Percentiles rank a stretch among this genome's conserved stretches.
These are phyloP conservation scores for Lactarius akahatsu DNA, from an alignment of 768 basidiomycete genomes.

Conservation along the genomic window DNA sequence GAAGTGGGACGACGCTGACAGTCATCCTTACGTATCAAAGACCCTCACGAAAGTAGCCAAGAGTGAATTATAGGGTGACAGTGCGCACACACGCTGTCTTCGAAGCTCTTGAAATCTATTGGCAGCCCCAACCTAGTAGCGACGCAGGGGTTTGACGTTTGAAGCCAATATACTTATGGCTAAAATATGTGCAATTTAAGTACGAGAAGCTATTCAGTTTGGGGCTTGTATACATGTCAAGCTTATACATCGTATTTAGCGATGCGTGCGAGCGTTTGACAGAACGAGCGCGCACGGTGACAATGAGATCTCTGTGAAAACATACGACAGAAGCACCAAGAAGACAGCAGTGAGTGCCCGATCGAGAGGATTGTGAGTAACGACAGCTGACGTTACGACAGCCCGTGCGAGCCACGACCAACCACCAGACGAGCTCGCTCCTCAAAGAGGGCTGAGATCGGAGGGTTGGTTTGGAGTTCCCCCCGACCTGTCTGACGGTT, in stretches of 20 bases:
- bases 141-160: background rate
- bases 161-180: background rate
- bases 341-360: background rate
- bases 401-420: background rate
- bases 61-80: conserved; percentile 1
- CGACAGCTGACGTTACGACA: background rate
- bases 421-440: background rate
- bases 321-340: background rate
- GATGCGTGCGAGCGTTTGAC: background rate
- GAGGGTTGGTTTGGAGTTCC: background rate
- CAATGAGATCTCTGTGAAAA: background rate
- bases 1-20: background rate
- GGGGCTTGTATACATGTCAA: background rate
- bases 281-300: background rate
- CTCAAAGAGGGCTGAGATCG: background rate
- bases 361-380: background rate
- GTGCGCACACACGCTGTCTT: conserved; percentile 5
- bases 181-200: background rate
- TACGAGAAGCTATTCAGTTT: background rate
- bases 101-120: conserved; percentile 9
- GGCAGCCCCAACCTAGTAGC: background rate
- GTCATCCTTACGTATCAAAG: conserved; percentile 17
- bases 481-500: background rate
- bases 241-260: background rate
- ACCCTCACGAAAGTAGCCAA: background rate